phyloP scores from a whole-genome alignment of 2,329 filamentous ascomycete species.

The Aspergillus sp. region DNA sequence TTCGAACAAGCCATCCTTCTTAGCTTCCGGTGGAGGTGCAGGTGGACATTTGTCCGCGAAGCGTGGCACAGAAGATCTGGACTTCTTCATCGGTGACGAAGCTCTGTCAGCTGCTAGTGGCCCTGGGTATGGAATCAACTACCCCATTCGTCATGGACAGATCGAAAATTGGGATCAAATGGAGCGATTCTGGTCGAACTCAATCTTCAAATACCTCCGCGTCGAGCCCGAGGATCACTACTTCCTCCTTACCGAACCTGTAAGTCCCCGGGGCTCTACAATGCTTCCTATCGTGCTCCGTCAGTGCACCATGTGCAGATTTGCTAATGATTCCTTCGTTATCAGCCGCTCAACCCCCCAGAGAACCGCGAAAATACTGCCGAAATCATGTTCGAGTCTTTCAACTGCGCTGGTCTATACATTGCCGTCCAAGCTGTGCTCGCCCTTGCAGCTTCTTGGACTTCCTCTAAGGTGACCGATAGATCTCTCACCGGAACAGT shows the following conservation, averaged over 20 bases:
- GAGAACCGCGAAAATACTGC: slow-evolving; percentile 99
- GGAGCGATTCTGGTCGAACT: slow-evolving; percentile 99
- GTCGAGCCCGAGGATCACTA: slow-evolving; percentile 99
- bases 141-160: slow-evolving; percentile 96
- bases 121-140: slow-evolving; percentile 93
- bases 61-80: slow-evolving; percentile 93
- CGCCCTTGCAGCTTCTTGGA: slow-evolving; percentile 96
- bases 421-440: slow-evolving; percentile 98
- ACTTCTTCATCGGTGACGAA: slow-evolving; percentile 99
- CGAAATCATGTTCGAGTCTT: slow-evolving; percentile 99
- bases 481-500: slow-evolving; percentile 95
- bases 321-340: not conserved
- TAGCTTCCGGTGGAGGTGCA: slow-evolving; percentile 85
- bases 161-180: slow-evolving; percentile 99
- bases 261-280: slow-evolving; percentile 50
- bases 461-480: slow-evolving; percentile 95
- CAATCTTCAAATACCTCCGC: slow-evolving; percentile 98
- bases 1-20: slow-evolving; percentile 90
- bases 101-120: slow-evolving; percentile 80
- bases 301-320: not conserved
- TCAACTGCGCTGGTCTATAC: slow-evolving; percentile 98
- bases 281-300: slow-evolving; percentile 1
- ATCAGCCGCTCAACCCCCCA: slow-evolving; percentile 88
- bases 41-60: slow-evolving; percentile 82
- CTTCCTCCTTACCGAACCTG: slow-evolving; percentile 95